Conservation (phyloP, 495 filamentous ascomycete genomes). For the Neurospora tetrasperma region DNA sequence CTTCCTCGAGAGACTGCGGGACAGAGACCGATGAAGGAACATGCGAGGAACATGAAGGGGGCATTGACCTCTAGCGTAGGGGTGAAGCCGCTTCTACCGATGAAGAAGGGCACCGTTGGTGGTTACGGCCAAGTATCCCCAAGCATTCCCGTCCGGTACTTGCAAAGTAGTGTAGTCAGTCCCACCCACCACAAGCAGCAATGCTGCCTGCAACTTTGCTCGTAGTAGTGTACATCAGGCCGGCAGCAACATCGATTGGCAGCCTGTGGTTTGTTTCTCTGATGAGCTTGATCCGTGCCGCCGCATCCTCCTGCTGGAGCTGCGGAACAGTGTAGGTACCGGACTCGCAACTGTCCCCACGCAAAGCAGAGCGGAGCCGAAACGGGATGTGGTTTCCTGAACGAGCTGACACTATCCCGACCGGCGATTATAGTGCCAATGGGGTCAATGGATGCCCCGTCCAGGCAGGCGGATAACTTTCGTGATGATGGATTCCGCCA, state of each 20-base stretch:
- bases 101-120: not conserved
- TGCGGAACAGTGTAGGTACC: not conserved
- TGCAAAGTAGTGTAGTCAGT: not conserved
- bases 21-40: not conserved
- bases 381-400: not conserved
- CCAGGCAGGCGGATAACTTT: not conserved
- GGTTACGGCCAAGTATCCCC: not conserved
- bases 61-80: not conserved
- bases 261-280: not conserved
- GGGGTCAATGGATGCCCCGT: not conserved
- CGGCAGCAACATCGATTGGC: not conserved
- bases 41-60: not conserved
- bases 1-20: not conserved
- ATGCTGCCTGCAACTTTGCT: not conserved
- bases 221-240: not conserved
- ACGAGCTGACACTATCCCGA: not conserved
- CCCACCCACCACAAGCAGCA: not conserved
- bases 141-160: not conserved
- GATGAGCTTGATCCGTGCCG: not conserved
- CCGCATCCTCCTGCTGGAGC: not conserved
- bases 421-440: not conserved
- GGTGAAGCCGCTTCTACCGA: not conserved
- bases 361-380: not conserved
- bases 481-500: not conserved
- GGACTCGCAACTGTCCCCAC: not conserved